Percentiles rank a stretch among this genome's conserved stretches.
Conservation (phyloP, 768 basidiomycete species). For the Glaciozyma antarctica region DNA sequence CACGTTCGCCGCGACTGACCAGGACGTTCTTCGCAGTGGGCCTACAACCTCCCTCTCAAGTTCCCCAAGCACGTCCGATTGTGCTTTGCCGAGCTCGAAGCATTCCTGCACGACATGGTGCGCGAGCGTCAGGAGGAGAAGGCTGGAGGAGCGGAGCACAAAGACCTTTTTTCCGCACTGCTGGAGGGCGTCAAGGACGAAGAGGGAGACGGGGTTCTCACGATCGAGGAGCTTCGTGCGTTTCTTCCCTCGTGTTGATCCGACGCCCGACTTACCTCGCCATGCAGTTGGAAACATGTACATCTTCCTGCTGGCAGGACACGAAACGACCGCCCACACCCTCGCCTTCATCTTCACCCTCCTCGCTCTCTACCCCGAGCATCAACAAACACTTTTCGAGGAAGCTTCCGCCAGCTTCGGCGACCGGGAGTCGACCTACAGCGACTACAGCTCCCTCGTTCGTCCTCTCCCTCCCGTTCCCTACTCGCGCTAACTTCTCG, state of each 20-base stretch:
- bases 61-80: neutral
- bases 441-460: neutral
- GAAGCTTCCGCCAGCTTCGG: constrained; percentile 44
- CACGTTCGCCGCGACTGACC: neutral
- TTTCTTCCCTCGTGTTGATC: neutral
- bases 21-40: neutral
- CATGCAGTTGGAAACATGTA: constrained; percentile 38
- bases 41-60: constrained; percentile 6
- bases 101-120: constrained; percentile 12
- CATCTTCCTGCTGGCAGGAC: constrained; percentile 50
- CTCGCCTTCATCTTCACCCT: constrained; percentile 48
- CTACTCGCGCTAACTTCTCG: neutral
- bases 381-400: constrained; percentile 47
- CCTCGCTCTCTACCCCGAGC: constrained; percentile 45
- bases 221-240: neutral
- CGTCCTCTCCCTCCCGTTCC: neutral
- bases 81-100: constrained; percentile 14
- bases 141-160: constrained; percentile 10
- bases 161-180: constrained; percentile 24
- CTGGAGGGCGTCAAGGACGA: constrained; percentile 6
- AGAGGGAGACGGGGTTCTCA: neutral
- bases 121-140: constrained; percentile 3
- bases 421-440: neutral
- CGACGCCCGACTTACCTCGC: constrained; percentile 11
- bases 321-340: constrained; percentile 50